phyloP scores from a whole-genome alignment of 305 asterid species.

The Andrographis paniculata region DNA sequence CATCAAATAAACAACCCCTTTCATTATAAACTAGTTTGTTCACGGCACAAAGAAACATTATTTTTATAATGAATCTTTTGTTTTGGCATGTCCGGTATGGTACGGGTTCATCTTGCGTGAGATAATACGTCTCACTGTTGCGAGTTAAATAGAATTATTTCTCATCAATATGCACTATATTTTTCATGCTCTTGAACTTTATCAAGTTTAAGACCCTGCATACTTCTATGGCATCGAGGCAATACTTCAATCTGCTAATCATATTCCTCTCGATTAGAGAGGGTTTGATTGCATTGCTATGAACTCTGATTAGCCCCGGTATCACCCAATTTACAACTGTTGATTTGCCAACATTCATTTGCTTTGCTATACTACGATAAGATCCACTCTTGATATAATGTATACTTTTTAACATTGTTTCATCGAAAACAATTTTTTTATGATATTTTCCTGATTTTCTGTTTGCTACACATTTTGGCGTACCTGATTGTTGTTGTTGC shows the following conservation, averaged over 20 bases:
- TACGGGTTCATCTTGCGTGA: not conserved
- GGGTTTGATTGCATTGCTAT: no score
- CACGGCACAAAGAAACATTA: conserved; percentile 1
- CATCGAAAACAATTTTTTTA: no score
- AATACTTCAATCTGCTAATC: not conserved
- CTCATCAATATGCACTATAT: conserved; percentile 2
- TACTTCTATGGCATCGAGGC: not conserved
- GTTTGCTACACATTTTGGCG: no score
- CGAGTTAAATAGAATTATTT: not conserved
- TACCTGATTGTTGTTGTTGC: no score
- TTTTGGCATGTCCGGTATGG: not conserved
- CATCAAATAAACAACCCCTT: no score
- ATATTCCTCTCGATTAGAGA: not conserved
- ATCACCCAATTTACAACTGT: no score
- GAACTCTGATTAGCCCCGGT: no score
- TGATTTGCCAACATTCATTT: no score
- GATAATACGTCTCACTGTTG: not conserved
- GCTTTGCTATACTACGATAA: no score
- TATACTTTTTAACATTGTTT: no score
- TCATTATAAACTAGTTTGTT: not conserved
- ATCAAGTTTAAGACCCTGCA: not conserved
- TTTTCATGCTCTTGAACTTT: not conserved
- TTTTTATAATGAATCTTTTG: not conserved
- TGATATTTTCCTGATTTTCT: no score
- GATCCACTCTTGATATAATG: no score